These are phyloP conservation scores for Nemania bipapillata DNA, from an alignment of 2,329 filamentous ascomycete genomes.

Conservation along the genomic window DNA sequence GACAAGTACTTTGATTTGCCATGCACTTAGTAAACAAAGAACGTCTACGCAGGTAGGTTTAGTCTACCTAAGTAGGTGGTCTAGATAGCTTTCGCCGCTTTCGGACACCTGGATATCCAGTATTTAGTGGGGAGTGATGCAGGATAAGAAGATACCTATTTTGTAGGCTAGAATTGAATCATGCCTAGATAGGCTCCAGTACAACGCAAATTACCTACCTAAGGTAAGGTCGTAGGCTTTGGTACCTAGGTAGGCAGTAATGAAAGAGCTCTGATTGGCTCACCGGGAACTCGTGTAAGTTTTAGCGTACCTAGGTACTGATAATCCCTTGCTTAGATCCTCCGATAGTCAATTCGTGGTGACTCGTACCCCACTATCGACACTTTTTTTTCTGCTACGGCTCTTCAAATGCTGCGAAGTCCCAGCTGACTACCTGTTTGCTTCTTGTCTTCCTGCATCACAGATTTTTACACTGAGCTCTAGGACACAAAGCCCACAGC, in stretches of 20 bases:
- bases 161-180: too few relatives aligned
- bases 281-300: background rate
- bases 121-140: too few relatives aligned
- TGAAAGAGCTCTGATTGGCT: constrained; percentile 29
- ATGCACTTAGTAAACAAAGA: too few relatives aligned
- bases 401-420: constrained; percentile 32
- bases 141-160: too few relatives aligned
- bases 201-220: too few relatives aligned
- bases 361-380: constrained; percentile 35
- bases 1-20: too few relatives aligned
- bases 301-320: constrained; percentile 3
- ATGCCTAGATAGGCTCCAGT: too few relatives aligned
- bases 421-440: constrained; percentile 12
- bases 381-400: constrained; percentile 30
- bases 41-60: too few relatives aligned
- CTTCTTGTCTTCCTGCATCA: constrained; percentile 28
- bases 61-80: too few relatives aligned
- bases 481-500: constrained; percentile 17
- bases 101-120: too few relatives aligned
- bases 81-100: constrained; percentile 31
- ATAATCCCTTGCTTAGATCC: constrained; percentile 22
- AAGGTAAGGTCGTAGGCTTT: too few relatives aligned
- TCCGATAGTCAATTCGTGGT: constrained; percentile 34
- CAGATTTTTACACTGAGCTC: constrained; percentile 16
- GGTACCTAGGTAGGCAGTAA: constrained; percentile 13